phyloP scores from a whole-genome alignment of 768 basidiomycete genomes.

The Lentinula aciculospora region DNA sequence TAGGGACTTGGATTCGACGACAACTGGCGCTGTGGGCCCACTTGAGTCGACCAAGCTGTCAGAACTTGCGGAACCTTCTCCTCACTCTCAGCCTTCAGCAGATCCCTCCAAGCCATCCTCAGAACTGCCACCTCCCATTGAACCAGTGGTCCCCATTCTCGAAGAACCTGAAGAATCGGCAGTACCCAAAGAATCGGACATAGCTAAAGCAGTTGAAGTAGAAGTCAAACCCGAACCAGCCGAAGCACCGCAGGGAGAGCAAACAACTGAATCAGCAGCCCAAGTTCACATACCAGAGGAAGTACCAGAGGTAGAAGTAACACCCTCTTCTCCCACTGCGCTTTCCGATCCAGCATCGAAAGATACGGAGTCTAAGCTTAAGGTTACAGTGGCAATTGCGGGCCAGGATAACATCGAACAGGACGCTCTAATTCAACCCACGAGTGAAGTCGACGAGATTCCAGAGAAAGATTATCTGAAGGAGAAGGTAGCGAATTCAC shows the following conservation, averaged over 20 bases:
- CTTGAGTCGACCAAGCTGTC: not conserved
- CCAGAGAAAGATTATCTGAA: not conserved
- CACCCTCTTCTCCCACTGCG: not conserved
- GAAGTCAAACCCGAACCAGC: not conserved
- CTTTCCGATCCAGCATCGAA: not conserved
- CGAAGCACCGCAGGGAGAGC: not conserved
- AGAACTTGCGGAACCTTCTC: not conserved
- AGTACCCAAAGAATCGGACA: no score
- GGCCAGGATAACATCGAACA: not conserved
- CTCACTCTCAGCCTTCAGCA: not conserved
- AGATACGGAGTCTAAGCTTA: not conserved
- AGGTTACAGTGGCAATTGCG: not conserved
- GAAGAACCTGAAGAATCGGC: not conserved
- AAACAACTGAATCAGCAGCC: no score
- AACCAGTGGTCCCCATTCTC: not conserved
- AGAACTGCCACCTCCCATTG: not conserved
- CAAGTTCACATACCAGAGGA: no score
- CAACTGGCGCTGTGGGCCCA: not conserved
- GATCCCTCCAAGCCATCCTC: not conserved
- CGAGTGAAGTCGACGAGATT: constrained; percentile 2
- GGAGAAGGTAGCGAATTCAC: no score
- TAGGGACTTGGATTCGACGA: not conserved
- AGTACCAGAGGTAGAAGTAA: not conserved
- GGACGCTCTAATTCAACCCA: not conserved
- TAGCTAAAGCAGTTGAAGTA: no score